Evolutionary conservation across 169 alveolate genomes (phyloP).

Genomic region (Eimeria maxima): DNA sequence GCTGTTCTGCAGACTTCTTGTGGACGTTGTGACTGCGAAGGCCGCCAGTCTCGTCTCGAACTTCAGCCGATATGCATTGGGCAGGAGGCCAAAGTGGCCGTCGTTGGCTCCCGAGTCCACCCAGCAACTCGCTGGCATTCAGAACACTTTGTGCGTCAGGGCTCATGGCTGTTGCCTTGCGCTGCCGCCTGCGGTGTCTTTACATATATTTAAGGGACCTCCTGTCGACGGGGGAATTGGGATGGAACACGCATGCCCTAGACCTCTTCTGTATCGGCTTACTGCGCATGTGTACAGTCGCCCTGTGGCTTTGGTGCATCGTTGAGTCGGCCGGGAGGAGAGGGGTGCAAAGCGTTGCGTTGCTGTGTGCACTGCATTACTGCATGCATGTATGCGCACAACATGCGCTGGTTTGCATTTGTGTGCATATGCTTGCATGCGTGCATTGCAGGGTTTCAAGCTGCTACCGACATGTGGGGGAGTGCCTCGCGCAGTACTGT

Average conservation of each 20-base stretch:
- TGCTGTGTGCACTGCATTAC: not conserved
- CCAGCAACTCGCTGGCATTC: conserved; percentile 37
- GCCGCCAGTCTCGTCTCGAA: conserved; percentile 8
- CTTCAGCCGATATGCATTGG: not conserved
- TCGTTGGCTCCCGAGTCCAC: not conserved
- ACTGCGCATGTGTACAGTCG: not conserved
- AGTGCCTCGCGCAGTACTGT: conserved; percentile 35
- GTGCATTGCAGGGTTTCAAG: conserved; percentile 16
- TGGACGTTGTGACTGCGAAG: conserved; percentile 61
- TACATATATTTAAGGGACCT: too few relatives aligned
- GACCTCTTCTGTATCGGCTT: not conserved
- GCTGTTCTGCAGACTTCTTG: conserved; percentile 9
- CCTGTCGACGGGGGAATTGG: too few relatives aligned
- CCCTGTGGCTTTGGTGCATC: too few relatives aligned
- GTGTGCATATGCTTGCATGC: not conserved
- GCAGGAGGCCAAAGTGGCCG: conserved; percentile 23
- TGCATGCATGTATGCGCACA: conserved; percentile 3
- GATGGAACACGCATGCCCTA: too few relatives aligned
- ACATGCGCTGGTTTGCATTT: not conserved
- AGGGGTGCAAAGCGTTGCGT: too few relatives aligned
- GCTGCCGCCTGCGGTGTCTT: too few relatives aligned
- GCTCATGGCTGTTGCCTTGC: not conserved
- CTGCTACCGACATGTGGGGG: conserved; percentile 66
- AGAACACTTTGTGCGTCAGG: not conserved
- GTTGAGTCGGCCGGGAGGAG: too few relatives aligned